Conservation (phyloP, 2,329 filamentous ascomycete genomes). For the Lasiodiplodia citricola region DNA sequence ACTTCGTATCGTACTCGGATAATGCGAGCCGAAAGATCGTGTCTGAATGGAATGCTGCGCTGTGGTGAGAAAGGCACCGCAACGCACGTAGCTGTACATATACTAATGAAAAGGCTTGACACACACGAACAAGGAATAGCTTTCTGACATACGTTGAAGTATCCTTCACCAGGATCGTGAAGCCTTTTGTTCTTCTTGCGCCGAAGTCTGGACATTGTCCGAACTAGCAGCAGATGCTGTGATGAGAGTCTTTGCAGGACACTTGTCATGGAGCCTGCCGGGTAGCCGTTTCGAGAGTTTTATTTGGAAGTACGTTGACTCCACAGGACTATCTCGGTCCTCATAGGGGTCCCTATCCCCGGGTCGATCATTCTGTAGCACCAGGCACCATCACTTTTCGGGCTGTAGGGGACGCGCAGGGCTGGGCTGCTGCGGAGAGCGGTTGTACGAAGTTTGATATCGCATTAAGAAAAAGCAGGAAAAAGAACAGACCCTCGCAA, state of each 20-base stretch:
- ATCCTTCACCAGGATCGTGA: background rate
- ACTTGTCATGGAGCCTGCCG: constrained; percentile 17
- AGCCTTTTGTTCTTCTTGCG: background rate
- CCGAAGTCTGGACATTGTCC: background rate
- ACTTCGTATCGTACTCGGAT: too few relatives aligned
- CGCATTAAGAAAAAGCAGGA: constrained; percentile 21
- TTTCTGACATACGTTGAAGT: background rate
- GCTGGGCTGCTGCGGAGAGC: background rate
- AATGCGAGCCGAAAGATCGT: too few relatives aligned
- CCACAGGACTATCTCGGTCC: constrained; percentile 4
- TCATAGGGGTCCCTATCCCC: background rate
- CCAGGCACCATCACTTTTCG: constrained; percentile 17
- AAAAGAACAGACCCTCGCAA: constrained; percentile 17
- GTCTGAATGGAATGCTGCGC: too few relatives aligned
- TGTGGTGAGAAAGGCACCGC: too few relatives aligned
- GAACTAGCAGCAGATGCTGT: background rate
- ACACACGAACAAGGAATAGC: background rate
- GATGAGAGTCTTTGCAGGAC: background rate
- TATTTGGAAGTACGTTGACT: constrained; percentile 6
- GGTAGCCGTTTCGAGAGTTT: constrained; percentile 6
- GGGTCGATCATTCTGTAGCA: constrained; percentile 12
- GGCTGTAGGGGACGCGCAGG: background rate
- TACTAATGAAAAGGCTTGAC: background rate
- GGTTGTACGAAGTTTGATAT: constrained; percentile 24
- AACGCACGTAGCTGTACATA: too few relatives aligned